phyloP scores from a whole-genome alignment of 306 rosid genomes.

The Rosa lucieae region DNA sequence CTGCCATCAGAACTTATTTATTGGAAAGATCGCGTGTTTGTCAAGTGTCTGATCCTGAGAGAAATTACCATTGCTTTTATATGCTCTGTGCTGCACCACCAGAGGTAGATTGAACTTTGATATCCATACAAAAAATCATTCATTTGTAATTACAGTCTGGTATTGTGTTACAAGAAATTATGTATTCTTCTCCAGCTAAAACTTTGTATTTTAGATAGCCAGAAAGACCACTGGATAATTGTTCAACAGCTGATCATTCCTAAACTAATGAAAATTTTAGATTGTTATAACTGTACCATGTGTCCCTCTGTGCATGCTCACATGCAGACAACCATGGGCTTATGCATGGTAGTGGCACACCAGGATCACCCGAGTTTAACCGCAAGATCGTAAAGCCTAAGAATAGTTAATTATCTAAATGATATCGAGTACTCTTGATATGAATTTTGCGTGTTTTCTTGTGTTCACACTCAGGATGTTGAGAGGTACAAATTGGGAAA shows the following conservation, averaged over 20 bases:
- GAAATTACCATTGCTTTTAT: constrained; percentile 98
- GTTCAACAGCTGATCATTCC: not conserved
- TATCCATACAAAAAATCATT: not conserved
- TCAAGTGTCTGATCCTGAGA: constrained; percentile 97
- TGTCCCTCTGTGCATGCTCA: not conserved
- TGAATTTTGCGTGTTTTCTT: constrained; percentile 17
- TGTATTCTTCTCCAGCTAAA: not conserved
- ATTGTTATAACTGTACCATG: not conserved
- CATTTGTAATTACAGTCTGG: constrained; percentile 5
- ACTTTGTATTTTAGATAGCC: not conserved
- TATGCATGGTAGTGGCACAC: not conserved
- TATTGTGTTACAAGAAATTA: not conserved
- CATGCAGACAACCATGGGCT: not conserved
- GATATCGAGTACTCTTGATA: constrained; percentile 8
- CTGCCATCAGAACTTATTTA: constrained; percentile 95
- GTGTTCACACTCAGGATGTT: constrained; percentile 47
- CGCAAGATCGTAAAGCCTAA: not conserved
- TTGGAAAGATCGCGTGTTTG: constrained; percentile 92
- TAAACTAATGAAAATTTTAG: not conserved
- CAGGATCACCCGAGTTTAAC: not conserved
- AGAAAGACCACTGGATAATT: not conserved
- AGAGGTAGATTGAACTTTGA: constrained; percentile 50
- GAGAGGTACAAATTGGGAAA: constrained; percentile 71
- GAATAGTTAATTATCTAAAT: constrained; percentile 6
- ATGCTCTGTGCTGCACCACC: constrained; percentile 95